Base-by-base conservation (phyloP, 441 rosid species). In the Croton setiger region DNA sequence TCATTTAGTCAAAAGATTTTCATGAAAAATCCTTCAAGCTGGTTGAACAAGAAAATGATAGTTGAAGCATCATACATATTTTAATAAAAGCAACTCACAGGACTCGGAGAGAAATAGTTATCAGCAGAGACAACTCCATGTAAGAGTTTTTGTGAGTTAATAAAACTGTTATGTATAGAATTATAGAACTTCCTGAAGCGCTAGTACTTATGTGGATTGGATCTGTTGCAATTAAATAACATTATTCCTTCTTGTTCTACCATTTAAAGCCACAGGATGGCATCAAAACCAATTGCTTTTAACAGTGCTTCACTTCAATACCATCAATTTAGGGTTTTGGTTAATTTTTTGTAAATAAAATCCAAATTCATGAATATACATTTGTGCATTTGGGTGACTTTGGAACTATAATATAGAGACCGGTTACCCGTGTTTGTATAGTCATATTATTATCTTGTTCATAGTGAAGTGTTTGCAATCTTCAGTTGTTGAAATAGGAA, bases 401-500 rank as follows among this genome's bases (percentile, higher is more conserved):
- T 69, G 15, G 33, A 47, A 61, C 20, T 15, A 18, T 37, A 17
- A 17, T 36, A 7, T 37, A 31, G 44, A 48, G 58, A 27, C 48
- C 9, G 49, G 39, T 17, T 45, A 21, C 41, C 1, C 41, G 9
- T n/a, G 2, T 13, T 15, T 3, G 0, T 63, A 62, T 43, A 4
- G 8, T 62, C 37, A 23, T 0, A 14, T 59, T 18, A 36, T 37
- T 37, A 11, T 36, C 37, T 33, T 53, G 60, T 18, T 21, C 51
- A 37, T 27, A 33, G 11, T 15, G 27, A 27, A 23, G 7, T 2
- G 12, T 9, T 36, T 44, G 27, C 12, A 20, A 63, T 21, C 67
- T 37, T 48, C 43, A 63, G 15, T 61, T 63, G 60, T 54, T 45
- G n/a, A 66, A 36, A 51, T 10, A 0, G 17, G 58, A 44, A 60